phyloP scores from a whole-genome alignment of 1,139 yeast genomes.

The Geotrichum phurueaensis region DNA sequence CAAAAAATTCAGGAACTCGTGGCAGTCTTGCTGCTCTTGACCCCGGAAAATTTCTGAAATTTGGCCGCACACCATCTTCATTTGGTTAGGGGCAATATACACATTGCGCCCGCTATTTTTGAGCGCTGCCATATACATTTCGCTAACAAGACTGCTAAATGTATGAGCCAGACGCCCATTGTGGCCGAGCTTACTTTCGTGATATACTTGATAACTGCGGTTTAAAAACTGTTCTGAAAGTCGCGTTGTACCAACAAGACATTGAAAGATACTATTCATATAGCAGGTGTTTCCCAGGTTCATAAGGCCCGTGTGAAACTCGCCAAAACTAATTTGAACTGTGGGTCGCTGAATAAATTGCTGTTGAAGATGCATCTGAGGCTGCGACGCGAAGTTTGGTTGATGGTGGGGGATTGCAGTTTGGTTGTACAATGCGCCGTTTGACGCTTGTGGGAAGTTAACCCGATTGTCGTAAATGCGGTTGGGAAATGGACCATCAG shows the following conservation, averaged over 20 bases:
- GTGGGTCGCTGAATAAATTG: not conserved
- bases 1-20: constrained; percentile 78
- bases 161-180: constrained; percentile 73
- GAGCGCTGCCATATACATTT: constrained; percentile 41
- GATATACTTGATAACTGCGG: constrained; percentile 68
- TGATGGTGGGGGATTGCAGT: not conserved
- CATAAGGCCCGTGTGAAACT: constrained; percentile 52
- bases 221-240: constrained; percentile 46
- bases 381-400: not conserved
- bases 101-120: constrained; percentile 34
- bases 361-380: not conserved
- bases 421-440: not conserved
- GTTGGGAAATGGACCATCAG: not conserved
- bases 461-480: not conserved
- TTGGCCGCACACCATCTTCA: constrained; percentile 61
- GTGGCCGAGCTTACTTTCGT: constrained; percentile 71
- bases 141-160: constrained; percentile 60
- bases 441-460: not conserved
- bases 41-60: constrained; percentile 66
- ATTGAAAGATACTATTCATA: constrained; percentile 86
- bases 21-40: constrained; percentile 89
- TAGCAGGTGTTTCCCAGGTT: constrained; percentile 92
- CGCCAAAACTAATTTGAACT: constrained; percentile 13
- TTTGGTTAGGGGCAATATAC: constrained; percentile 49
- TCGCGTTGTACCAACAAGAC: constrained; percentile 53